Percentiles rank a stretch among this genome's conserved stretches.
phyloP scores from a whole-genome alignment of 2,329 filamentous ascomycete genomes.

The Grosmannia serpens region DNA sequence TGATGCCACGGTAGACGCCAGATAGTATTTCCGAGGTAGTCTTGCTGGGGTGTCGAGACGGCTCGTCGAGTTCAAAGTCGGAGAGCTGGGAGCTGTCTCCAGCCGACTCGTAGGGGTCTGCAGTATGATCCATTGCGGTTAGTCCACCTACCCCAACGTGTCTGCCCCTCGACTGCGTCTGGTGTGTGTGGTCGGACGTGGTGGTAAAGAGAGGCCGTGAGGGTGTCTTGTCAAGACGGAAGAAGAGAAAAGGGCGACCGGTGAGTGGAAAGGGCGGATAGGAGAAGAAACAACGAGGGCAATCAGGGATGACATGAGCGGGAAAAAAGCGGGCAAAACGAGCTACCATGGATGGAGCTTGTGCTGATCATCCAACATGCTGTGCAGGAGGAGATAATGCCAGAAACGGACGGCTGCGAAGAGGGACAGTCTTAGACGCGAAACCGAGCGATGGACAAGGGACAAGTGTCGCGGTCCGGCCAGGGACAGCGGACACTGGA shows the following conservation, averaged over 20 bases:
- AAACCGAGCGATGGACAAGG: no score
- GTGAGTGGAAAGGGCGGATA: background rate
- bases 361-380: background rate
- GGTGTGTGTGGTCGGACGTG: background rate
- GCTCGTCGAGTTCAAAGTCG: slow-evolving; percentile 30
- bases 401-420: background rate
- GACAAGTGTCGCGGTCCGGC: no score
- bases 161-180: background rate
- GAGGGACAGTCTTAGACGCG: background rate
- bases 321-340: background rate
- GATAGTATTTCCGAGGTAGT: slow-evolving; percentile 36
- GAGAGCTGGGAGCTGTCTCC: slow-evolving; percentile 27
- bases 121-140: slow-evolving; percentile 20
- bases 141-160: slow-evolving; percentile 14
- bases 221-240: background rate
- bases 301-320: background rate
- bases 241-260: background rate
- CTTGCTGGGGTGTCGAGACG: slow-evolving; percentile 22
- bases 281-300: background rate
- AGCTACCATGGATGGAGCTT: background rate
- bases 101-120: slow-evolving; percentile 18
- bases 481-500: background rate
- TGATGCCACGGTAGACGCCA: slow-evolving; percentile 40
- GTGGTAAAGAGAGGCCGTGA: background rate
- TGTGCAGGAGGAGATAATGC: background rate